Conservation (phyloP, 305 asterid genomes). For the Fraxinus baroniana region DNA sequence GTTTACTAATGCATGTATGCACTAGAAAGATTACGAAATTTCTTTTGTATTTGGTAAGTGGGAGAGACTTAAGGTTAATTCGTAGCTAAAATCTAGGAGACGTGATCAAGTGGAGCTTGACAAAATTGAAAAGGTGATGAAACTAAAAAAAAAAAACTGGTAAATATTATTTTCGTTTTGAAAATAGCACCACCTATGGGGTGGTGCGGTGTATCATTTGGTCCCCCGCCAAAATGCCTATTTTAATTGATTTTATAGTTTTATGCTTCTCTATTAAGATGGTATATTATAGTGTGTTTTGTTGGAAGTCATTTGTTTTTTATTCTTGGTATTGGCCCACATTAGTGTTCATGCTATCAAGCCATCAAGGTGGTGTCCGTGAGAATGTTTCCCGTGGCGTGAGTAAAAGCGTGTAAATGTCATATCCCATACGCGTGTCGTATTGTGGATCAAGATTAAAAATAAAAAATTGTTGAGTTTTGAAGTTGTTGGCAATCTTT, state of each 20-base stretch:
- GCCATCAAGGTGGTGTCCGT: no score
- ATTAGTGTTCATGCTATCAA: no score
- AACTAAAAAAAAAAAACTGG: background rate
- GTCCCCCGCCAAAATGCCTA: background rate
- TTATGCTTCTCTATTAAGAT: background rate
- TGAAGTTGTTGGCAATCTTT: no score
- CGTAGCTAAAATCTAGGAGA: background rate
- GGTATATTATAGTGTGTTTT: no score
- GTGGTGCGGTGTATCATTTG: background rate
- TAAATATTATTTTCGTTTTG: background rate
- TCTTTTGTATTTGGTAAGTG: background rate
- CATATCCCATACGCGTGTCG: no score
- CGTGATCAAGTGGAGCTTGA: background rate
- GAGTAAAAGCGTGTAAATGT: no score
- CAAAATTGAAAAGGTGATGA: background rate
- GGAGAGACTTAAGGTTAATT: background rate
- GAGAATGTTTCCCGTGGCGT: no score
- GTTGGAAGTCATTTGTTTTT: background rate
- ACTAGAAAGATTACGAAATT: background rate
- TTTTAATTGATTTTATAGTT: background rate
- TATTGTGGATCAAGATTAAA: no score
- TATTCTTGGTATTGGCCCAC: no score
- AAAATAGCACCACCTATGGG: background rate
- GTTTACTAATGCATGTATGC: background rate
- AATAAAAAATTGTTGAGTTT: no score